These are phyloP conservation scores for Allomyces arbusculus DNA, from an alignment of 192 early-diverging fungal species.

Conservation along the genomic window DNA sequence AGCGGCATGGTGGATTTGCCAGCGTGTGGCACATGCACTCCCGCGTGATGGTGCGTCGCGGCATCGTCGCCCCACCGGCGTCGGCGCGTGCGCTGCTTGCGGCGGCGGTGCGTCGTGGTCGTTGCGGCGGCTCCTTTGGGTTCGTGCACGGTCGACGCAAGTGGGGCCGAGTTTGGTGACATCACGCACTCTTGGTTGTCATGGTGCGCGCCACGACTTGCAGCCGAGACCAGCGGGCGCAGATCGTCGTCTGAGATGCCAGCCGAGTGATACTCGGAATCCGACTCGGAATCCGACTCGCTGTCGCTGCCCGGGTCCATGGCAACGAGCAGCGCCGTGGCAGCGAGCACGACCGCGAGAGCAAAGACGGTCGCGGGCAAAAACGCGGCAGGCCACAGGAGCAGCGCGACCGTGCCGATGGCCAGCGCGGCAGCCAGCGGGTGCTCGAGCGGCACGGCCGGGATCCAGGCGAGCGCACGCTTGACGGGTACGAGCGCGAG, in stretches of 20 bases:
- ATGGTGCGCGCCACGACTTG: neutral
- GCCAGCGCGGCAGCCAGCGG: too few species aligned
- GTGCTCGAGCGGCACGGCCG: too few species aligned
- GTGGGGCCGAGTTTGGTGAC: neutral
- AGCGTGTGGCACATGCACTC: neutral
- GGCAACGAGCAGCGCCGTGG: neutral
- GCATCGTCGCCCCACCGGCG: too few species aligned
- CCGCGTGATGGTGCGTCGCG: neutral
- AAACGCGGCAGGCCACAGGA: neutral
- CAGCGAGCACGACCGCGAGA: neutral
- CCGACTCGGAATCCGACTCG: neutral
- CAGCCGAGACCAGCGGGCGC: neutral
- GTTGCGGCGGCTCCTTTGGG: too few species aligned
- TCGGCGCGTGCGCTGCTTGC: too few species aligned
- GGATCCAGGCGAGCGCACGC: too few species aligned
- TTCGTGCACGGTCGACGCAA: neutral
- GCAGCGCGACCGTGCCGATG: too few species aligned
- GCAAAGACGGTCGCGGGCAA: neutral
- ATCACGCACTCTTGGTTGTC: neutral
- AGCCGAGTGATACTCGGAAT: neutral
- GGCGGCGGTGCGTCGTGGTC: too few species aligned
- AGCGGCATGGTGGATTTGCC: neutral
- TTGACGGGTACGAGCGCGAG: too few species aligned
- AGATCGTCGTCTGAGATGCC: too few species aligned
- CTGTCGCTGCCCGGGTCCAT: neutral